phyloP scores from a whole-genome alignment of 108 stramenopile genomes.

The Pseudonitzschia delicatissima region DNA sequence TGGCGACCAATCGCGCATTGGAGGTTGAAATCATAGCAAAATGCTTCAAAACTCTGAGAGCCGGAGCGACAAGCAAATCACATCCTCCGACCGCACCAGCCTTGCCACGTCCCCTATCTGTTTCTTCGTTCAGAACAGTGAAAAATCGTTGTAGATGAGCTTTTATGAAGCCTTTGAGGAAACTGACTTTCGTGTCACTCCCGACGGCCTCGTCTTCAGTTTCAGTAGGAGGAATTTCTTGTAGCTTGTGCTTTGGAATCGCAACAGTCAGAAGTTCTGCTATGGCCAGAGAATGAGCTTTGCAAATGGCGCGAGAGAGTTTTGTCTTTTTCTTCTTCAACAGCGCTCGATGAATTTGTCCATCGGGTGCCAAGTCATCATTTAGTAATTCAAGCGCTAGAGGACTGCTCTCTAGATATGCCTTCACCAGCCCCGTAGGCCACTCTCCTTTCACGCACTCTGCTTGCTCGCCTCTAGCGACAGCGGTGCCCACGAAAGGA shows the following conservation, averaged over 20 bases:
- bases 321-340: constrained; percentile 32
- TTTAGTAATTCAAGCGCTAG: constrained; percentile 61
- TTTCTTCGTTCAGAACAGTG: constrained; percentile 37
- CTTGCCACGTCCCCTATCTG: constrained; percentile 38
- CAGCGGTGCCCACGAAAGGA: constrained; percentile 83
- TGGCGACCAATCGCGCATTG: constrained; percentile 51
- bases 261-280: constrained; percentile 48
- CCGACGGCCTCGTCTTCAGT: neutral
- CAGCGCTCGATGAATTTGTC: constrained; percentile 44
- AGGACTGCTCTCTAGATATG: constrained; percentile 67
- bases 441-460: constrained; percentile 45
- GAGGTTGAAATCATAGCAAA: constrained; percentile 23
- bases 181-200: constrained; percentile 6
- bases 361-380: constrained; percentile 45
- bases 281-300: constrained; percentile 42
- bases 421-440: constrained; percentile 80
- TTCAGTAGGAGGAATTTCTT: constrained; percentile 2
- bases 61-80: constrained; percentile 21
- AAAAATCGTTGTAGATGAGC: constrained; percentile 49
- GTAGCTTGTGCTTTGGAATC: constrained; percentile 46
- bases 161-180: constrained; percentile 54
- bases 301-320: constrained; percentile 31
- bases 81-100: constrained; percentile 22
- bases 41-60: constrained; percentile 30
- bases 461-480: constrained; percentile 50